Evolutionary conservation across 2,329 filamentous ascomycete genomes (phyloP).

Genomic region (Monilinia fructicola): DNA sequence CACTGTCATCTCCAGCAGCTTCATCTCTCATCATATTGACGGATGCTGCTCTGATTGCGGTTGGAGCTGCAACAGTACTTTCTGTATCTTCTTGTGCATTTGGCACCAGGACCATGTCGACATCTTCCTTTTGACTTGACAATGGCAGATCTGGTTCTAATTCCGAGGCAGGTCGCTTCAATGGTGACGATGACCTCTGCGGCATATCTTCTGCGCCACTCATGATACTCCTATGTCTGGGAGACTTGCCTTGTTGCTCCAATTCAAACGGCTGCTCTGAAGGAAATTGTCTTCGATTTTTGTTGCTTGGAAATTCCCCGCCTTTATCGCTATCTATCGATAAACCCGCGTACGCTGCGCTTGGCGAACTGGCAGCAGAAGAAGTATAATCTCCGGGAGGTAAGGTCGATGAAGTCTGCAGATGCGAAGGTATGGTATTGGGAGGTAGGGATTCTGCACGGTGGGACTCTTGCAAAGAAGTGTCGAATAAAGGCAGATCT

Average conservation of each 20-base stretch:
- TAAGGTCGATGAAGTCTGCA: slow-evolving; percentile 45
- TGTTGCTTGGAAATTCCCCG: slow-evolving; percentile 37
- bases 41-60: slow-evolving; percentile 28
- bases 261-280: slow-evolving; percentile 38
- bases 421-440: slow-evolving; percentile 49
- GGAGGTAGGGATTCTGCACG: slow-evolving; percentile 46
- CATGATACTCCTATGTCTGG: slow-evolving; percentile 57
- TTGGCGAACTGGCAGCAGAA: slow-evolving; percentile 59
- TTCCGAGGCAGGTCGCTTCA: slow-evolving; percentile 59
- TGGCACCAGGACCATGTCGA: slow-evolving; percentile 39
- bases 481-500: slow-evolving; percentile 45
- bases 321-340: slow-evolving; percentile 57
- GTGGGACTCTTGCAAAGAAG: slow-evolving; percentile 27
- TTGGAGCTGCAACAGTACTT: slow-evolving; percentile 19
- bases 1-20: slow-evolving; percentile 13
- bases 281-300: slow-evolving; percentile 39
- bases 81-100: slow-evolving; percentile 23
- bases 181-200: slow-evolving; percentile 62
- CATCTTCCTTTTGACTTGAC: slow-evolving; percentile 38
- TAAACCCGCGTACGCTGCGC: slow-evolving; percentile 56
- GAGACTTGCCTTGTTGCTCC: slow-evolving; percentile 48
- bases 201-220: slow-evolving; percentile 57
- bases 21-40: slow-evolving; percentile 35
- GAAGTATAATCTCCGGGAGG: slow-evolving; percentile 52
- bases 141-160: slow-evolving; percentile 34